phyloP scores from a whole-genome alignment of 1,284 basidiomycete genomes.

The Moesziomyces antarcticus region DNA sequence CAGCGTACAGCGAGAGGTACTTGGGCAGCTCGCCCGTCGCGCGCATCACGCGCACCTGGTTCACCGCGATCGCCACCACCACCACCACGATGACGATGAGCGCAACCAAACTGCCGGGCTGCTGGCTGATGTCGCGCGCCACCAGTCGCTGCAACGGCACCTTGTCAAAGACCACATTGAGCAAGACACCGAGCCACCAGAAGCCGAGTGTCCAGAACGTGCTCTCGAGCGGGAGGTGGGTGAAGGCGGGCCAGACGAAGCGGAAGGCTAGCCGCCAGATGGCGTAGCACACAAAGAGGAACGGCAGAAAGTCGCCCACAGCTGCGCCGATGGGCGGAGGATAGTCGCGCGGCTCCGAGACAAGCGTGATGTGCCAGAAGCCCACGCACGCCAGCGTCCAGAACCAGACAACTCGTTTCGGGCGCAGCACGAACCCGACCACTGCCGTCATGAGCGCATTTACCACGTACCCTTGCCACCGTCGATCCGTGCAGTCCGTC shows the following conservation, averaged over 20 bases:
- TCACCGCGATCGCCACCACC: constrained; percentile 70
- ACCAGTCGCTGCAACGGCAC: constrained; percentile 72
- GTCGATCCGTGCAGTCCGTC: constrained; percentile 77
- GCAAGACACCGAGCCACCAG: constrained; percentile 78
- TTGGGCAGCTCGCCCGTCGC: constrained; percentile 83
- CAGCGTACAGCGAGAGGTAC: constrained; percentile 71
- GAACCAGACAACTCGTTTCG: constrained; percentile 75
- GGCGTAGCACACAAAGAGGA: constrained; percentile 80
- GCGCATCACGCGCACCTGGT: constrained; percentile 84
- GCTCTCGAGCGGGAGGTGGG: constrained; percentile 77
- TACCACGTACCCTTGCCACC: constrained; percentile 69
- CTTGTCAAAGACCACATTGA: constrained; percentile 64
- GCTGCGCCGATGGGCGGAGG: constrained; percentile 72
- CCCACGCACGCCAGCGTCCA: constrained; percentile 83
- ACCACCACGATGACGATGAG: constrained; percentile 78
- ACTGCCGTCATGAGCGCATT: constrained; percentile 72
- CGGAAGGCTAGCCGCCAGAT: constrained; percentile 83
- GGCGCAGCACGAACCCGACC: constrained; percentile 80
- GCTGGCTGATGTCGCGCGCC: constrained; percentile 76
- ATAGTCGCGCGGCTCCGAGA: constrained; percentile 78
- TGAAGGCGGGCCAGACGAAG: constrained; percentile 79
- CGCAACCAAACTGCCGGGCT: constrained; percentile 78
- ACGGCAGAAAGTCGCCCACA: constrained; percentile 81
- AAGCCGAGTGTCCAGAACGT: constrained; percentile 79
- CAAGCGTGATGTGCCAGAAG: constrained; percentile 85